Percentiles rank a stretch among this genome's conserved stretches.
These are phyloP conservation scores for Micromonas commoda DNA, from an alignment of 139 green algal species.

Conservation along the genomic window DNA sequence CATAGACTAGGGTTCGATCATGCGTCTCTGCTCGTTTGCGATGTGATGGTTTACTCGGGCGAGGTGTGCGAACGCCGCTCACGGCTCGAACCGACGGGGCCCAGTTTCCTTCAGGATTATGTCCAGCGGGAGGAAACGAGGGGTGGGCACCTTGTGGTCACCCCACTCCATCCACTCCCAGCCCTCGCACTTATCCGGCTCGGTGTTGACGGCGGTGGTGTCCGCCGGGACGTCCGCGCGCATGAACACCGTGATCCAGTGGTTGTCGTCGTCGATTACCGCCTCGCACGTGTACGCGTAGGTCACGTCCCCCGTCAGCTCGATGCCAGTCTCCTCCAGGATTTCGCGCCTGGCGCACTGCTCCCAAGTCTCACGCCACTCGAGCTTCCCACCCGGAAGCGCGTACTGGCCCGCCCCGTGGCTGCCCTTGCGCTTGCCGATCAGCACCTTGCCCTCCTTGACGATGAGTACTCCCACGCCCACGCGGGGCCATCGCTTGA, in stretches of 20 bases:
- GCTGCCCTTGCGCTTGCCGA: conserved; percentile 39
- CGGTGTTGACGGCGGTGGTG: neutral
- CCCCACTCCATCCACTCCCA: conserved; percentile 16
- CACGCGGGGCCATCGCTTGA: conserved; percentile 8
- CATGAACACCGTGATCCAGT: conserved; percentile 60
- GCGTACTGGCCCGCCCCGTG: conserved; percentile 46
- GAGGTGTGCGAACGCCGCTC: too few species aligned
- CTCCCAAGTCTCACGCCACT: conserved; percentile 48
- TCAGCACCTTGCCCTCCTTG: conserved; percentile 2
- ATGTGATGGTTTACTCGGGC: too few species aligned
- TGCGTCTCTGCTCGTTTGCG: too few species aligned
- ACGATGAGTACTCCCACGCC: conserved; percentile 13
- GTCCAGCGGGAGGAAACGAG: neutral
- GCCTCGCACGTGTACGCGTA: neutral
- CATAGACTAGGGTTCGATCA: too few species aligned
- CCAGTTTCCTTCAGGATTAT: neutral
- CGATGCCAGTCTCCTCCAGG: conserved; percentile 6
- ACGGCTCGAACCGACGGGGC: too few species aligned
- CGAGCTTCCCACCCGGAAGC: conserved; percentile 56
- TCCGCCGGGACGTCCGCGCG: conserved; percentile 18
- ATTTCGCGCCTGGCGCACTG: conserved; percentile 48
- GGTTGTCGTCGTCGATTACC: conserved; percentile 31
- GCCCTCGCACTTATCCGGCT: conserved; percentile 35
- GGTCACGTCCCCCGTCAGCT: neutral
- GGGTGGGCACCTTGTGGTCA: neutral